Evolutionary conservation across 1,284 basidiomycete genomes (phyloP).

Genomic region (Lentinula novae-zelandiae): DNA sequence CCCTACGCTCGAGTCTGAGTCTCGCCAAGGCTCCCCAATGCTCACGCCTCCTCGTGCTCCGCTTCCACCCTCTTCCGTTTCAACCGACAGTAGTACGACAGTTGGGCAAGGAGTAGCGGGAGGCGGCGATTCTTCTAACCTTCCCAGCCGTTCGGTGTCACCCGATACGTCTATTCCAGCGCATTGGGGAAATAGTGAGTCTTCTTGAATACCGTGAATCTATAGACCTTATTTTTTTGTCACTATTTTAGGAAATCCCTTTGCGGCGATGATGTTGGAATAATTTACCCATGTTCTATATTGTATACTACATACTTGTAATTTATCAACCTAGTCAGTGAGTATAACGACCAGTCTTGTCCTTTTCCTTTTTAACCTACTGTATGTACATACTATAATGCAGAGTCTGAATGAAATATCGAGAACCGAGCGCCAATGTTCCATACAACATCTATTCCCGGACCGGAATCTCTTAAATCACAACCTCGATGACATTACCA

Average conservation of each 20-base stretch:
- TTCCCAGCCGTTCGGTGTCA: neutral
- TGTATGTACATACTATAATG: neutral
- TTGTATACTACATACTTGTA: too few relatives aligned
- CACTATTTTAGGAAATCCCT: conserved; percentile 6
- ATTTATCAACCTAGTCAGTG: too few relatives aligned
- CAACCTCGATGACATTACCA: neutral
- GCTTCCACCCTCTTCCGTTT: neutral
- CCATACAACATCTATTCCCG: too few relatives aligned
- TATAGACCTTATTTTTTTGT: neutral
- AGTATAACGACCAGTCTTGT: too few relatives aligned
- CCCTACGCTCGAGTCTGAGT: neutral
- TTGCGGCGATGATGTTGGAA: conserved; percentile 8
- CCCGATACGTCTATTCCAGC: neutral
- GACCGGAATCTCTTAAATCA: neutral
- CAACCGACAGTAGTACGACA: neutral
- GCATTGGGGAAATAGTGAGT: conserved; percentile 11
- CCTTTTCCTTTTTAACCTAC: too few relatives aligned
- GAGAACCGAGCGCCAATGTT: too few relatives aligned
- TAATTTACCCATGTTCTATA: neutral
- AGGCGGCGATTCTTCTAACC: neutral
- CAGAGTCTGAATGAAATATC: too few relatives aligned
- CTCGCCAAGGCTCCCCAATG: too few relatives aligned
- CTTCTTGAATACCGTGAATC: neutral
- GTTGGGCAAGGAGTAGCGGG: neutral
- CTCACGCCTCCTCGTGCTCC: neutral